Evolutionary conservation across 441 rosid genomes (phyloP).

Genomic region (Capsella rubella): DNA sequence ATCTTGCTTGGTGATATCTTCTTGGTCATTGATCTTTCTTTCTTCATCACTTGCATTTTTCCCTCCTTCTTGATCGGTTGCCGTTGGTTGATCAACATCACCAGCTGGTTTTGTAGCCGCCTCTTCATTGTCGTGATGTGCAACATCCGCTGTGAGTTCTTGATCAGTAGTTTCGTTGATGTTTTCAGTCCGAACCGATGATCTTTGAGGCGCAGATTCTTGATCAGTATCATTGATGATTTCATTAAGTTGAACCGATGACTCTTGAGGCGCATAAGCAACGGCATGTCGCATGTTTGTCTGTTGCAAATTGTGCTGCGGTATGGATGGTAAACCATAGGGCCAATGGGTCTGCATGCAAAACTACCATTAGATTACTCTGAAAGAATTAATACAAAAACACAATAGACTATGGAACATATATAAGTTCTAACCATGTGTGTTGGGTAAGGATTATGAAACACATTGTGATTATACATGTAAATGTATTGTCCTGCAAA

Average conservation of each 20-base stretch:
- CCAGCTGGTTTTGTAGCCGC: not conserved
- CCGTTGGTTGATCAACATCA: constrained; percentile 1
- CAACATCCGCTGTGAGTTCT: not conserved
- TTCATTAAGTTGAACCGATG: not conserved
- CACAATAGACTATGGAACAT: not conserved
- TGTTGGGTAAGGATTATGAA: not conserved
- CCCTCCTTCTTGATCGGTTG: not conserved
- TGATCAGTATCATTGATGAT: not conserved
- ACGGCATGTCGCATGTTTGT: not conserved
- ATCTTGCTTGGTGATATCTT: not conserved
- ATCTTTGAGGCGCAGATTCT: not conserved
- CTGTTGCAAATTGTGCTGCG: not conserved
- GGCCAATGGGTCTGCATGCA: not conserved
- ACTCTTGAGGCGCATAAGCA: not conserved
- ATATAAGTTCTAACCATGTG: constrained; percentile 20
- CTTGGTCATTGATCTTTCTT: not conserved
- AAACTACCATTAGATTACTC: not conserved
- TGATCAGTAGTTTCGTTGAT: not conserved
- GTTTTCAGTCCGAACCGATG: not conserved
- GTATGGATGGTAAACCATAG: not conserved
- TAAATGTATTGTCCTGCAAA: not conserved
- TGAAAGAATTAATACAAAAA: not conserved
- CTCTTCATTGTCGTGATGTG: not conserved
- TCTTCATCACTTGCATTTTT: not conserved
- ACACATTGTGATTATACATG: not conserved